Base-by-base conservation (phyloP, 1,284 basidiomycete genomes). In the Fomitopsis schrenkii region DNA sequence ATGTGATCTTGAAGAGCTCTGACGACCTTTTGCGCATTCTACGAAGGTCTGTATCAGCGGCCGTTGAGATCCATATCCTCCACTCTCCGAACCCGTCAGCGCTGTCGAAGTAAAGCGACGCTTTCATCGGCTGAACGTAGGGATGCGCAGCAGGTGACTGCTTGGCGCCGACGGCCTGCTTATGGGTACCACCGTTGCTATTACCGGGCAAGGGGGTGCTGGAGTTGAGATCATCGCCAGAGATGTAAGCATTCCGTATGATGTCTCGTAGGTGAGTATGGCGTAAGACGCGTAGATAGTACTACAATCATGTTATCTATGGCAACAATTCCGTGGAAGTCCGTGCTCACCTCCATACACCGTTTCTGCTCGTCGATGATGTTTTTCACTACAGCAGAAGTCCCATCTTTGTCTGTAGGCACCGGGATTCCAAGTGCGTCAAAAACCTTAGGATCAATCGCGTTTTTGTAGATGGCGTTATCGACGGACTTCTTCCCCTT, bases 41-140 rank as follows among this genome's bases (percentile, higher is more conserved):
- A 2, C 77, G 74, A 1, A 84, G 62, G 53, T 79, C 75, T 22
- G 68, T 70, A 33, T 76, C 74, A 2, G 77, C 83, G 1, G 71
- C 64, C 0, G 70, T 74, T 2, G 78, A 75, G 6, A 83, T 75
- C 12, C 79, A 68, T 41, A 85, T 76, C 0, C 70, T 71, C 83
- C 83, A 84, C 22, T 79, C 75, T 0, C 83, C 83, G 33, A 83
- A 81, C 0, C 76, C 79, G 1, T 76, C 69, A 0, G 78, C 76
- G 19, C 74, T 79, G 9, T 80, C 77, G 59, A 79, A 76, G 65
- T 80, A 77, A 0, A 82, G 66, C 0, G 76, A 74, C 17, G 73
- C 64, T 6, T 55, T 66, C 28, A 66, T 60, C 2, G 53, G 59
- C 53, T 55, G 59, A 5, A 57, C 59, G 15, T 50, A 26, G 8